Evolutionary conservation across 257 asterid species (phyloP).

Genomic region (Striga asiatica): DNA sequence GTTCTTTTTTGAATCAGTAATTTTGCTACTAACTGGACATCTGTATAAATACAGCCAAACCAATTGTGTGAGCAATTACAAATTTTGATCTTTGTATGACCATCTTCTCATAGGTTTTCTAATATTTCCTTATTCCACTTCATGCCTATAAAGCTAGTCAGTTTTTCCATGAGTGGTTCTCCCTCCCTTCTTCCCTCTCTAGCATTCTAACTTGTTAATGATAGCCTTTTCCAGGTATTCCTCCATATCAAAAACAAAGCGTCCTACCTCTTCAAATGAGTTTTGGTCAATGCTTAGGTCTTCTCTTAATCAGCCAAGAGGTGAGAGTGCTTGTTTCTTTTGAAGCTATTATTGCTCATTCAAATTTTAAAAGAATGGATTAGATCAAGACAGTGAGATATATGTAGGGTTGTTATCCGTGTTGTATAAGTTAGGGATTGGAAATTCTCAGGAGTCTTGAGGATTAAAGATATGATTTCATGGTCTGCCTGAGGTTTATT

Average conservation of each 20-base stretch:
- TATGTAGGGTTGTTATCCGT: background rate
- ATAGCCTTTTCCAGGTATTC: conserved; percentile 76
- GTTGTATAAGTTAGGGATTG: background rate
- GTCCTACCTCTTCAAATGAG: conserved; percentile 20
- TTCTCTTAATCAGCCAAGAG: conserved; percentile 46
- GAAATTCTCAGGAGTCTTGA: background rate
- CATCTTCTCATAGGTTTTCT: background rate
- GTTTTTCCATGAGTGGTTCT: too few species aligned
- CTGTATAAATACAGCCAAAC: background rate
- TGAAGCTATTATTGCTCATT: background rate
- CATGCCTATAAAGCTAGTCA: too few species aligned
- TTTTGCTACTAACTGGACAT: background rate
- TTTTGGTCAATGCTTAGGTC: conserved; percentile 45
- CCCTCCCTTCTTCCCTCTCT: too few species aligned
- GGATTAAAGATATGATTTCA: background rate
- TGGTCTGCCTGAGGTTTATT: background rate
- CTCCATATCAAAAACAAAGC: conserved; percentile 27
- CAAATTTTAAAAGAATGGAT: background rate
- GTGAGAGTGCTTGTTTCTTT: conserved; percentile 24
- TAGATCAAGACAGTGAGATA: background rate
- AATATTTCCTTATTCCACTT: too few species aligned
- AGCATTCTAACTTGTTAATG: conserved; percentile 38
- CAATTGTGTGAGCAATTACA: background rate
- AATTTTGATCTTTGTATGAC: background rate
- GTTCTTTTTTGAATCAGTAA: background rate